These are phyloP conservation scores for Solanum pinnatisectum DNA, from an alignment of 257 asterid genomes.

Conservation along the genomic window DNA sequence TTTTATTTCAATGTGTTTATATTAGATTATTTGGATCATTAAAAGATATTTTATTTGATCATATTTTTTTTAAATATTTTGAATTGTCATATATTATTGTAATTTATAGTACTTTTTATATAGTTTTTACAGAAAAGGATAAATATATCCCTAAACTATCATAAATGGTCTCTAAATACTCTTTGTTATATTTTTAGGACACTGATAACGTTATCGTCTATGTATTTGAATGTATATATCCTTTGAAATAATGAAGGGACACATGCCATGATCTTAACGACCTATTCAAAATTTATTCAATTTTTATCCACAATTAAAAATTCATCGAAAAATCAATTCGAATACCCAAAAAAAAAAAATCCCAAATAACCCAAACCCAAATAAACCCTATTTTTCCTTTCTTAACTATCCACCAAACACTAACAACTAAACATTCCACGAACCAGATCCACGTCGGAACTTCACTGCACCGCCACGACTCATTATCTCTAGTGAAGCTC, in stretches of 20 bases:
- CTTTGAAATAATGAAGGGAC: neutral
- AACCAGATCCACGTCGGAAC: neutral
- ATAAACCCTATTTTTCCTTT: neutral
- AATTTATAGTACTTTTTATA: too few relatives aligned
- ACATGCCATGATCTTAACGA: neutral
- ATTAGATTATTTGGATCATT: too few relatives aligned
- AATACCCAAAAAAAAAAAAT: too few relatives aligned
- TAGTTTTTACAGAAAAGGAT: too few relatives aligned
- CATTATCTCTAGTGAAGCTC: too few relatives aligned
- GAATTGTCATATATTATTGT: neutral
- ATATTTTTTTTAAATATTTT: too few relatives aligned
- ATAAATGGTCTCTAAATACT: neutral
- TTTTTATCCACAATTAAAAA: too few relatives aligned
- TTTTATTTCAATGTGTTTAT: too few relatives aligned
- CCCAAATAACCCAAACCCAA: neutral
- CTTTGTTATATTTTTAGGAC: neutral
- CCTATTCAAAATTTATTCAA: too few relatives aligned
- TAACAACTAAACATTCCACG: neutral
- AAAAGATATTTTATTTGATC: too few relatives aligned
- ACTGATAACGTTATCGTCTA: neutral
- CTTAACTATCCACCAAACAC: neutral
- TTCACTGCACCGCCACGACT: neutral
- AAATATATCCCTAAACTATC: neutral
- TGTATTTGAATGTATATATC: neutral
- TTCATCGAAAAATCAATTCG: too few relatives aligned